phyloP scores from a whole-genome alignment of 2,329 filamentous ascomycete genomes.

The Fusarium falciforme region DNA sequence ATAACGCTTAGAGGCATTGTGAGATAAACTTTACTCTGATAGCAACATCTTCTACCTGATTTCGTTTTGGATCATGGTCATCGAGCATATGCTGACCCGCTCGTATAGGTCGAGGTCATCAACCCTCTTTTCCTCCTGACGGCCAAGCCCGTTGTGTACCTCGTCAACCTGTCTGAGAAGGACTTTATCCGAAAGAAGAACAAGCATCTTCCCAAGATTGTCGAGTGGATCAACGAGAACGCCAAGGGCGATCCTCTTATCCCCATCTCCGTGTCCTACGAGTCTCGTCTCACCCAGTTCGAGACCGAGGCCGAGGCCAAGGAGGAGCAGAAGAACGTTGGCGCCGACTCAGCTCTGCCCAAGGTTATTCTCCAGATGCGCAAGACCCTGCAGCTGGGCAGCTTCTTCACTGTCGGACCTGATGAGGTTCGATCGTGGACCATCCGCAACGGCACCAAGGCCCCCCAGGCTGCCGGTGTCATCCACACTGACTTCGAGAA shows the following conservation, averaged over 20 bases:
- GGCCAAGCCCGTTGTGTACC: slow-evolving; percentile 96
- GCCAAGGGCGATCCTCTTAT: slow-evolving; percentile 90
- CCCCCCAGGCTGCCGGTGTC: slow-evolving; percentile 96
- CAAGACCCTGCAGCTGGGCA: slow-evolving; percentile 87
- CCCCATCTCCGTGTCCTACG: slow-evolving; percentile 90
- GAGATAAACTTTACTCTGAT: slow-evolving; percentile 88
- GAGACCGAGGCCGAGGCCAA: slow-evolving; percentile 79
- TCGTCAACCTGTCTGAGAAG: slow-evolving; percentile 96
- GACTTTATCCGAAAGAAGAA: slow-evolving; percentile 99
- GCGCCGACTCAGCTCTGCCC: slow-evolving; percentile 87
- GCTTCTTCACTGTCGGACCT: slow-evolving; percentile 96
- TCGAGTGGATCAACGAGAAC: slow-evolving; percentile 94
- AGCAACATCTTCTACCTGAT: slow-evolving; percentile 24
- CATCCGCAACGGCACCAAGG: slow-evolving; percentile 93
- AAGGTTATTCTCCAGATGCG: slow-evolving; percentile 96
- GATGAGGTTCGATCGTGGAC: slow-evolving; percentile 99
- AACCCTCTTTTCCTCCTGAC: slow-evolving; percentile 96
- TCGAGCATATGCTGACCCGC: slow-evolving; percentile 39
- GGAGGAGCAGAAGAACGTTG: slow-evolving; percentile 90
- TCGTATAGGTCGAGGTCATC: slow-evolving; percentile 87
- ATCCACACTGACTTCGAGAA: slow-evolving; percentile 99
- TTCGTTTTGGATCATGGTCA: slow-evolving; percentile 7
- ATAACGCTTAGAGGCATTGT: slow-evolving; percentile 81
- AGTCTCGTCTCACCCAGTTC: slow-evolving; percentile 89
- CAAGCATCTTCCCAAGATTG: slow-evolving; percentile 95